These are phyloP conservation scores for Elaeagnus macrophylla DNA, from an alignment of 306 rosid genomes.

Conservation along the genomic window DNA sequence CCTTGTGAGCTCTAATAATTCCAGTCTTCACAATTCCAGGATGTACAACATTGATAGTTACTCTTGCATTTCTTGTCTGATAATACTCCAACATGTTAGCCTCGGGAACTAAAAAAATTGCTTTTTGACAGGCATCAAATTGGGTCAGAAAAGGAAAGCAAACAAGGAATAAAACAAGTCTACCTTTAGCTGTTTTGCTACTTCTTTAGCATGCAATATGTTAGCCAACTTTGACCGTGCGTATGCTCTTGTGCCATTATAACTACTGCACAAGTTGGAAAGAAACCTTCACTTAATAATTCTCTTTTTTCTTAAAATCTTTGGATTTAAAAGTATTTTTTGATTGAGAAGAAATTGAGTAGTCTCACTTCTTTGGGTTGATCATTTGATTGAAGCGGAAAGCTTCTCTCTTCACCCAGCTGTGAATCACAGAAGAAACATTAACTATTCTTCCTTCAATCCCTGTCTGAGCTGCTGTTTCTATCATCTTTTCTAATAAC, in stretches of 20 bases:
- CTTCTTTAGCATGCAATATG: slow-evolving; percentile 79
- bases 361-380: slow-evolving; percentile 50
- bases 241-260: slow-evolving; percentile 80
- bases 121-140: too few relatives aligned
- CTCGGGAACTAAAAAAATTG: too few relatives aligned
- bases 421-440: slow-evolving; percentile 69
- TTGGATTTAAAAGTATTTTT: neutral
- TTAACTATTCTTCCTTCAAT: slow-evolving; percentile 83
- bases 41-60: slow-evolving; percentile 77
- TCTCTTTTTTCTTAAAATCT: too few relatives aligned
- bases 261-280: slow-evolving; percentile 40
- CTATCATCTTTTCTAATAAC: slow-evolving; percentile 75
- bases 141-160: neutral
- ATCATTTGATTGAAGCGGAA: slow-evolving; percentile 65
- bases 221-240: slow-evolving; percentile 82
- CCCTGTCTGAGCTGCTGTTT: slow-evolving; percentile 71
- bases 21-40: slow-evolving; percentile 91
- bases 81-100: slow-evolving; percentile 1
- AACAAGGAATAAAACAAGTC: too few relatives aligned
- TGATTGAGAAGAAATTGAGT: neutral
- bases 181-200: slow-evolving; percentile 75
- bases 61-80: slow-evolving; percentile 76
- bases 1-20: slow-evolving; percentile 72
- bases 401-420: slow-evolving; percentile 69
- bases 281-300: neutral